Evolutionary conservation across 2,329 filamentous ascomycete genomes (phyloP).

Genomic region (Allantophomopsis lycopodina): DNA sequence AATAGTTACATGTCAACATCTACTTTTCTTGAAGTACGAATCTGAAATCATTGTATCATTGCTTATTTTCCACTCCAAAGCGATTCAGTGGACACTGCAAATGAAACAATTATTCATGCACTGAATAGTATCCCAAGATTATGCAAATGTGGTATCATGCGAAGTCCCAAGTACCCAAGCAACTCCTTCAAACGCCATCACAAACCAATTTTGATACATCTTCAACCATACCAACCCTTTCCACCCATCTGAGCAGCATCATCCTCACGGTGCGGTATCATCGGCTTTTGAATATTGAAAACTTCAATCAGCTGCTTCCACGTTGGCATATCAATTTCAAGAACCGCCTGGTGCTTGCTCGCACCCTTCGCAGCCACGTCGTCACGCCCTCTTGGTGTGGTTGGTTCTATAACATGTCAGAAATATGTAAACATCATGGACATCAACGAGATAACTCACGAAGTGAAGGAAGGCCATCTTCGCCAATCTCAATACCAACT

Average conservation of each 20-base stretch:
- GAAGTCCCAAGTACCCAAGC: too few relatives aligned
- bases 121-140: too few relatives aligned
- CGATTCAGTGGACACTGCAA: too few relatives aligned
- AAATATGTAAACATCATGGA: background rate
- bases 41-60: too few relatives aligned
- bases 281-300: constrained; percentile 62
- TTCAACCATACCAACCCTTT: constrained; percentile 6
- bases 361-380: constrained; percentile 32
- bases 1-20: too few relatives aligned
- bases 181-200: too few relatives aligned
- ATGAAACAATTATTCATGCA: too few relatives aligned
- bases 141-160: too few relatives aligned
- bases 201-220: background rate
- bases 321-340: constrained; percentile 72
- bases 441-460: constrained; percentile 37
- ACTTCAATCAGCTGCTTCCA: constrained; percentile 69
- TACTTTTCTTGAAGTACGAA: too few relatives aligned
- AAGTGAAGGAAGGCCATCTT: constrained; percentile 62
- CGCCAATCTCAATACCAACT: constrained; percentile 61
- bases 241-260: constrained; percentile 6
- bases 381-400: constrained; percentile 4
- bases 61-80: too few relatives aligned
- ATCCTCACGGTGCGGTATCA: constrained; percentile 66
- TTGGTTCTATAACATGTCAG: constrained; percentile 11
- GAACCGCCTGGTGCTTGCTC: constrained; percentile 70